These are phyloP conservation scores for Vitis hybrid DNA, from an alignment of 177 flowering plant genomes.

Conservation along the genomic window DNA sequence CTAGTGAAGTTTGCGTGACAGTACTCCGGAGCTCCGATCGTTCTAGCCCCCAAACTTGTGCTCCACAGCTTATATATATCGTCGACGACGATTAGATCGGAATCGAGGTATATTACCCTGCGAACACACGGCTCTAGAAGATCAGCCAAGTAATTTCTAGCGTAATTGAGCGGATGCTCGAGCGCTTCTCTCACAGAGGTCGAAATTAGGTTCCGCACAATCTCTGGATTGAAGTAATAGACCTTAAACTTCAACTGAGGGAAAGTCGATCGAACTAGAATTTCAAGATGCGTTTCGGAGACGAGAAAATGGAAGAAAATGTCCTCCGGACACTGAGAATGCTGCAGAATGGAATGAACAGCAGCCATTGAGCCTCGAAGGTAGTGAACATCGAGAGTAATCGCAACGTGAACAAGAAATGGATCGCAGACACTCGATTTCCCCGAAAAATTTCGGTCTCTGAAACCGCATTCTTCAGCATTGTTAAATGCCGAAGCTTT, in stretches of 20 bases:
- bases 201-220: conserved; percentile 46
- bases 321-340: conserved; percentile 47
- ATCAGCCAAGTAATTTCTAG: conserved; percentile 56
- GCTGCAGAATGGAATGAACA: conserved; percentile 52
- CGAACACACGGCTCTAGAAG: conserved; percentile 52
- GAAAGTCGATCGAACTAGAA: conserved; percentile 48
- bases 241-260: conserved; percentile 51
- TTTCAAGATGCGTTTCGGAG: conserved; percentile 37
- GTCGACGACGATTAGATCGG: conserved; percentile 59
- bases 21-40: conserved; percentile 63
- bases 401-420: conserved; percentile 48
- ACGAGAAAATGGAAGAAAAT: conserved; percentile 60
- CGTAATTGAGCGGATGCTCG: conserved; percentile 65
- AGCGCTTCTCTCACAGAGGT: conserved; percentile 60
- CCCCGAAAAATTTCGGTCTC: neutral
- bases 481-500: conserved; percentile 49
- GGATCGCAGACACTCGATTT: conserved; percentile 39
- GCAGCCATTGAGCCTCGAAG: conserved; percentile 60
- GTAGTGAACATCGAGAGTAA: conserved; percentile 54
- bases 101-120: conserved; percentile 59
- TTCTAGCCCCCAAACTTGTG: conserved; percentile 35
- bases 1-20: conserved; percentile 65
- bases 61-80: conserved; percentile 54
- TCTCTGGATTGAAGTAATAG: conserved; percentile 50
- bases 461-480: conserved; percentile 40